Percentiles rank a stretch among this genome's conserved stretches.
Evolutionary conservation across 139 green algal genomes (phyloP).

Genomic region (Chlamydomonas sp.): DNA sequence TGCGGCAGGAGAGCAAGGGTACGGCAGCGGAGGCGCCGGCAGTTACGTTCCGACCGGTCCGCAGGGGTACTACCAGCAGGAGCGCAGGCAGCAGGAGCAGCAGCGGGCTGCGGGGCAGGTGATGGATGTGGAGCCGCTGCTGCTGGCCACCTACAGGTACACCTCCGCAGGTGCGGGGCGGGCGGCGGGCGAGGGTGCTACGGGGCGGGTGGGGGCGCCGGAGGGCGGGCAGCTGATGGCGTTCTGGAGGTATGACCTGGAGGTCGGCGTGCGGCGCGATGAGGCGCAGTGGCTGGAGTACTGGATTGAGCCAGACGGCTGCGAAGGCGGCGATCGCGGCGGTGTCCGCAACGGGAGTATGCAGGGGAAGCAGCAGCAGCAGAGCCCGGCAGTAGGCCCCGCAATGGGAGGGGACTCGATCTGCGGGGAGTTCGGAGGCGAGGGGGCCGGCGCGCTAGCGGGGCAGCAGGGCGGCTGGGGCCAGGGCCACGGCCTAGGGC

Average conservation of each 20-base stretch:
- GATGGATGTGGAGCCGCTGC: constrained; percentile 1
- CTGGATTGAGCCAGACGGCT: neutral
- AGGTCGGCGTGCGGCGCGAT: neutral
- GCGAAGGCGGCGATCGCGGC: no score
- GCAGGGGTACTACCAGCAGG: neutral
- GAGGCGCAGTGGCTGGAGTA: constrained; percentile 17
- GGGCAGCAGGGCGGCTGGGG: neutral
- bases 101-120: no score
- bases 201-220: no score
- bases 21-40: no score
- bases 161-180: no score
- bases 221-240: no score
- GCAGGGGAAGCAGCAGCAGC: neutral
- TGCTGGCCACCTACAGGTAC: neutral
- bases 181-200: no score
- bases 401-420: neutral
- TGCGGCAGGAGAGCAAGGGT: no score
- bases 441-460: neutral
- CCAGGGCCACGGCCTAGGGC: neutral
- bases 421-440: no score
- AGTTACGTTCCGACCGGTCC: no score
- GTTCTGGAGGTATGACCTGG: constrained; percentile 16
- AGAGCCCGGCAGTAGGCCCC: neutral
- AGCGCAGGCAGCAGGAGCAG: no score
- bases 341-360: no score